Percentiles rank a stretch among this genome's conserved stretches.
These are phyloP conservation scores for Colletotrichum coccodes DNA, from an alignment of 2,329 filamentous ascomycete species.

Conservation along the genomic window DNA sequence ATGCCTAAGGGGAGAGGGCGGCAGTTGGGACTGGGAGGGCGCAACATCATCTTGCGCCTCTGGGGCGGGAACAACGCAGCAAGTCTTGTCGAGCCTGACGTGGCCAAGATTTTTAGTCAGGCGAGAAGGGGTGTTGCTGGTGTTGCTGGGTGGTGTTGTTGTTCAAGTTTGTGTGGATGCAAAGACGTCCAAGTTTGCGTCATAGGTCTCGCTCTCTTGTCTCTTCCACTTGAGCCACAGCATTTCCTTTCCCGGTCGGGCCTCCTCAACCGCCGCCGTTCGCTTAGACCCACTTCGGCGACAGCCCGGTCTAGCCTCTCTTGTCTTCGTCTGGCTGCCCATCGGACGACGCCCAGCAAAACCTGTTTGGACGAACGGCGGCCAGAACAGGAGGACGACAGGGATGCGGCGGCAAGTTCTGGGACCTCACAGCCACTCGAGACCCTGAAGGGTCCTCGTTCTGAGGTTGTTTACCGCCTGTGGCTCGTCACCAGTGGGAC, in stretches of 20 bases:
- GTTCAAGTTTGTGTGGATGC: neutral
- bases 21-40: neutral
- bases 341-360: conserved; percentile 25
- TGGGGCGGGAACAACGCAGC: conserved; percentile 16
- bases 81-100: conserved; percentile 24
- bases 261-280: neutral
- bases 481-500: neutral
- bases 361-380: conserved; percentile 21
- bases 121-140: conserved; percentile 10
- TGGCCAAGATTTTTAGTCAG: conserved; percentile 29
- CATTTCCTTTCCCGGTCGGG: neutral
- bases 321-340: neutral
- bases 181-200: conserved; percentile 29
- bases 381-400: neutral
- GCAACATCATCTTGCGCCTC: conserved; percentile 3
- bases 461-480: conserved; percentile 15
- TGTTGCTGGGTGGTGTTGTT: conserved; percentile 6
- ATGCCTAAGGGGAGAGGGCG: neutral
- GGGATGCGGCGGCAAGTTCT: conserved; percentile 21
- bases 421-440: conserved; percentile 14
- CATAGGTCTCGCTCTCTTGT: conserved; percentile 18
- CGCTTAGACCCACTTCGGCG: neutral
- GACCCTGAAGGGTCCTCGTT: conserved; percentile 24
- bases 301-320: neutral
- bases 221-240: neutral